Conservation (phyloP, 306 rosid genomes). For the Alnus rubra region DNA sequence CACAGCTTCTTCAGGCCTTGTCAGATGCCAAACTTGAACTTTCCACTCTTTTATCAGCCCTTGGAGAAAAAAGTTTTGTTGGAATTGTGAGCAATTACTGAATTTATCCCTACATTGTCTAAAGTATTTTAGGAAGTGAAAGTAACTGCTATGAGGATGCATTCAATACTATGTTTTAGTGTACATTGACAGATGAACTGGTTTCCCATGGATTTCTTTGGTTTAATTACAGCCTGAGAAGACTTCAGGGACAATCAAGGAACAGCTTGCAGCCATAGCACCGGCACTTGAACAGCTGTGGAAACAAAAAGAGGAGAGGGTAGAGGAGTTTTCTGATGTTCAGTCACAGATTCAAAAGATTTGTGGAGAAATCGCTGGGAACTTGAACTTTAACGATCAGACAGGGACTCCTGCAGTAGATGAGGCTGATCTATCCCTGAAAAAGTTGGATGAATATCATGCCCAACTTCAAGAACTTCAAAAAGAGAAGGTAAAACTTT, state of each 20-base stretch:
- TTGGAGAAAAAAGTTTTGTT: conserved; percentile 66
- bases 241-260: conserved; percentile 61
- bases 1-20: conserved; percentile 82
- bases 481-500: conserved; percentile 80
- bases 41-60: conserved; percentile 84
- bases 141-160: not conserved
- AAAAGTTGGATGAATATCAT: conserved; percentile 84
- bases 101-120: not conserved
- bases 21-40: conserved; percentile 82
- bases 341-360: conserved; percentile 89
- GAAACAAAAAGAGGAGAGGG: conserved; percentile 90
- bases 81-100: conserved; percentile 39
- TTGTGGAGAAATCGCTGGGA: conserved; percentile 92
- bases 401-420: conserved; percentile 56
- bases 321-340: conserved; percentile 81
- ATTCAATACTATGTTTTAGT: not conserved
- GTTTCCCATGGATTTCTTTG: not conserved
- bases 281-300: conserved; percentile 83
- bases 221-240: conserved; percentile 49
- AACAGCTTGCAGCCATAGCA: conserved; percentile 82
- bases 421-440: conserved; percentile 79
- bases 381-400: conserved; percentile 48
- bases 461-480: conserved; percentile 94
- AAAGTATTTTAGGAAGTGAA: not conserved
- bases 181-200: not conserved